Percentiles rank a stretch among this genome's conserved stretches.
phyloP scores from a whole-genome alignment of 192 early-diverging fungal genomes.

The Coemansia sp. region DNA sequence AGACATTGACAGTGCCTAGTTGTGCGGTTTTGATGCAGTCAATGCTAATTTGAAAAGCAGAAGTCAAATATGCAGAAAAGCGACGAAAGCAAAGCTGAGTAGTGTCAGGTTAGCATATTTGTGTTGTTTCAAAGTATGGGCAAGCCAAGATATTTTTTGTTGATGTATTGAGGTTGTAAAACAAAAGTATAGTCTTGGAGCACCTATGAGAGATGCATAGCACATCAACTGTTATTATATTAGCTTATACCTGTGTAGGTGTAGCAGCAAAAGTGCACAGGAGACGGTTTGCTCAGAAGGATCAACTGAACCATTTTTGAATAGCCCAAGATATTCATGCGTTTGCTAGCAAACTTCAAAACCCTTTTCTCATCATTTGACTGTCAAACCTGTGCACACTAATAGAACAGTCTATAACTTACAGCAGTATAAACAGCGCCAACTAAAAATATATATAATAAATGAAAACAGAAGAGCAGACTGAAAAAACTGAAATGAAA shows the following conservation, averaged over 20 bases:
- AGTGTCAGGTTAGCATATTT: constrained; percentile 11
- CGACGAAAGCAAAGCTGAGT: background rate
- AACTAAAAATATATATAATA: background rate
- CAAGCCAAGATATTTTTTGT: too few species aligned
- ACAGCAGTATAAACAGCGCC: background rate
- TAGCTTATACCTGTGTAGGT: background rate
- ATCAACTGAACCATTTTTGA: constrained; percentile 29
- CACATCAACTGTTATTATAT: too few species aligned
- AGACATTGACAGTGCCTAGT: constrained; percentile 10
- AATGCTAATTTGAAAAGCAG: background rate
- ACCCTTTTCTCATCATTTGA: constrained; percentile 27
- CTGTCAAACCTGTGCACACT: background rate
- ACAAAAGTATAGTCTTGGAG: too few species aligned
- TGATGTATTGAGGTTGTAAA: too few species aligned
- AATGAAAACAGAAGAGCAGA: background rate
- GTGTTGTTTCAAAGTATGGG: too few species aligned
- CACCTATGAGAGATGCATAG: too few species aligned
- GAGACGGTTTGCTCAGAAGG: constrained; percentile 23
- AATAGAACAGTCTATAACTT: background rate
- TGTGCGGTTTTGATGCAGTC: background rate
- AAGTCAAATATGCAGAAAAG: background rate
- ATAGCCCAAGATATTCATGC: constrained; percentile 32
- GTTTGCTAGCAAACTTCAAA: constrained; percentile 12
- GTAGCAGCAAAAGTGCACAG: background rate
- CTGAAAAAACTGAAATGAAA: background rate